phyloP scores from a whole-genome alignment of 495 filamentous ascomycete genomes.

The Oidiodendron maius region DNA sequence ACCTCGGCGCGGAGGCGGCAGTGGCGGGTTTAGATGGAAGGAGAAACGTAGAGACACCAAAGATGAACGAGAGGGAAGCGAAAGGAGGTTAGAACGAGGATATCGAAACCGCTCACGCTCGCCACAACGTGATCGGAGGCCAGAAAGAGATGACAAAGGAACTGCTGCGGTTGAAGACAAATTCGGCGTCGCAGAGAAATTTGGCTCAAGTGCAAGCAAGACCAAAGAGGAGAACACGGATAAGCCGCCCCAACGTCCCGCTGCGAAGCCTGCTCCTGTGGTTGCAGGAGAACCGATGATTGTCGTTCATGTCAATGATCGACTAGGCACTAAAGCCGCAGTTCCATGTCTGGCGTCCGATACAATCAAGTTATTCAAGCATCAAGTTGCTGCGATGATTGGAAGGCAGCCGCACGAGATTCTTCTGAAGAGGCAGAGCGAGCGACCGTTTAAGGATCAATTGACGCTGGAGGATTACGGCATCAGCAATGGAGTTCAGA shows the following conservation, averaged over 20 bases:
- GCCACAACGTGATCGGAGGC: conserved; percentile 15
- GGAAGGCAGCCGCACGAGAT: conserved; percentile 87
- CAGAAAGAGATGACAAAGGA: background rate
- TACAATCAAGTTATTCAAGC: conserved; percentile 80
- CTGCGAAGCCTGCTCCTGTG: conserved; percentile 23
- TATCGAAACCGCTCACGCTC: conserved; percentile 39
- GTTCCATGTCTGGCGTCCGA: conserved; percentile 83
- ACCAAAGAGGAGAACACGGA: conserved; percentile 5
- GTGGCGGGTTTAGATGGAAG: conserved; percentile 59
- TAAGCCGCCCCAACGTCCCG: conserved; percentile 19
- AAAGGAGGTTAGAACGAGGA: conserved; percentile 43
- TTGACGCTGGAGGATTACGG: conserved; percentile 86
- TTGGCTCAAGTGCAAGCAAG: conserved; percentile 9
- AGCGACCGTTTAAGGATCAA: conserved; percentile 85
- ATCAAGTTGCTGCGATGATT: conserved; percentile 79
- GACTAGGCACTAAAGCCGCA: conserved; percentile 81
- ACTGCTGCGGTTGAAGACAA: conserved; percentile 20
- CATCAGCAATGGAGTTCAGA: conserved; percentile 79
- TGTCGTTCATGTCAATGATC: conserved; percentile 85
- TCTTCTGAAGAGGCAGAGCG: conserved; percentile 82
- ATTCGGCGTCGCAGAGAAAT: conserved; percentile 23
- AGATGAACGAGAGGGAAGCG: conserved; percentile 35
- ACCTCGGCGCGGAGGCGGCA: conserved; percentile 31
- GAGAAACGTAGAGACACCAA: conserved; percentile 45
- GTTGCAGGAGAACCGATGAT: conserved; percentile 70